Percentiles rank a stretch among this genome's conserved stretches.
Evolutionary conservation across 257 asterid species (phyloP).

Genomic region (Paraleonurus japonicus): DNA sequence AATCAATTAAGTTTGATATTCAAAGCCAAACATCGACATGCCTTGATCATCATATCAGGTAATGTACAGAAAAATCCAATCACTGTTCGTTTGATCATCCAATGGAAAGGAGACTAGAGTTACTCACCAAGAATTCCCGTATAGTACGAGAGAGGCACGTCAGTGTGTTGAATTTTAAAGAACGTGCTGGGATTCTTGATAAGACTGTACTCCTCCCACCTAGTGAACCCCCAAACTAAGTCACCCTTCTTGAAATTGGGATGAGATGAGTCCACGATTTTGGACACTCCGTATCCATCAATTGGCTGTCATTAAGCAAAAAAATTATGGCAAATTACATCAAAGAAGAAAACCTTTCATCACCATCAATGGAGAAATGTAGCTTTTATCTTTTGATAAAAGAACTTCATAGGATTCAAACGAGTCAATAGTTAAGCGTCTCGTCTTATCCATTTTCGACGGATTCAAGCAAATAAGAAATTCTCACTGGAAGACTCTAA

Average conservation of each 20-base stretch:
- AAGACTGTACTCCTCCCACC: constrained; percentile 57
- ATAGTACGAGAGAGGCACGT: constrained; percentile 31
- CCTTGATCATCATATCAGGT: neutral
- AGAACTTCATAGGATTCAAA: neutral
- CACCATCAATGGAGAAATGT: neutral
- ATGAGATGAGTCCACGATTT: constrained; percentile 40
- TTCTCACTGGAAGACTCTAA: neutral
- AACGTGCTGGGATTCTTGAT: constrained; percentile 17
- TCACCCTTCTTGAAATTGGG: constrained; percentile 47
- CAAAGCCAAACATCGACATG: neutral
- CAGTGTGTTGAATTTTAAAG: constrained; percentile 33
- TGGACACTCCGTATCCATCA: constrained; percentile 21
- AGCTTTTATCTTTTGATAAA: neutral
- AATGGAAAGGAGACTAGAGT: neutral
- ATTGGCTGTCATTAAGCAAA: constrained; percentile 4
- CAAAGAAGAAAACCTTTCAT: neutral
- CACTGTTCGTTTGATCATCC: neutral
- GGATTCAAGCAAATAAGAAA: neutral
- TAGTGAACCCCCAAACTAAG: constrained; percentile 45
- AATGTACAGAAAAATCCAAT: neutral
- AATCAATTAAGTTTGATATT: neutral
- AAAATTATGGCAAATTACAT: neutral
- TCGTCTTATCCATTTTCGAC: neutral
- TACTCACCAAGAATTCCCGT: constrained; percentile 21
- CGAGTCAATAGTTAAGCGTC: neutral